Conservation (phyloP, 306 rosid species). For the Cicer pinnatifidum region DNA sequence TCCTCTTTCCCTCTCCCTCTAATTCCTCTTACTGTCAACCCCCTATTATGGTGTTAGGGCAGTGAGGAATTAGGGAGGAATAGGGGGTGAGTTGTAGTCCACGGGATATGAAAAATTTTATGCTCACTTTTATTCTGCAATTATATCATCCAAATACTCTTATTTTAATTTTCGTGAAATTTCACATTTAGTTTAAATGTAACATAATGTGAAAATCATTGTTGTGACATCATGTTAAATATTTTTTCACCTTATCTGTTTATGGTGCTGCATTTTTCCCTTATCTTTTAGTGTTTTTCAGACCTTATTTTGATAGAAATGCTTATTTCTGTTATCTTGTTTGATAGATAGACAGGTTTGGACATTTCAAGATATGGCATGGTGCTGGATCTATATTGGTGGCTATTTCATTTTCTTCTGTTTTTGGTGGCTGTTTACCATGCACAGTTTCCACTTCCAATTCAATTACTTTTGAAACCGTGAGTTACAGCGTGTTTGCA, state of each 20-base stretch:
- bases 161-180: constrained; percentile 18
- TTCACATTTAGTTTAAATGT: constrained; percentile 22
- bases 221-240: constrained; percentile 11
- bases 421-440: constrained; percentile 89
- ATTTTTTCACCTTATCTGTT: neutral
- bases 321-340: constrained; percentile 40
- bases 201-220: neutral
- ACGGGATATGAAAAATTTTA: neutral
- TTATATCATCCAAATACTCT: constrained; percentile 16
- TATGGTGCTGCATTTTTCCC: neutral
- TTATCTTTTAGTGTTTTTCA: constrained; percentile 34
- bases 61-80: too few relatives aligned
- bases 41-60: too few relatives aligned
- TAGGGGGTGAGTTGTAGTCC: too few relatives aligned
- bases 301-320: constrained; percentile 34
- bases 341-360: constrained; percentile 92
- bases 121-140: constrained; percentile 6
- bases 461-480: constrained; percentile 65
- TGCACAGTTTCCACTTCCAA: constrained; percentile 63
- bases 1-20: too few relatives aligned
- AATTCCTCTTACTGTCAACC: too few relatives aligned
- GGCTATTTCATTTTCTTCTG: constrained; percentile 96
- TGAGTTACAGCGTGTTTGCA: constrained; percentile 87
- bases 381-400: constrained; percentile 94
- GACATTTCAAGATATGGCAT: constrained; percentile 97